These are phyloP conservation scores for Stereocaulon alpinum DNA, from an alignment of 495 filamentous ascomycete species.

Conservation along the genomic window DNA sequence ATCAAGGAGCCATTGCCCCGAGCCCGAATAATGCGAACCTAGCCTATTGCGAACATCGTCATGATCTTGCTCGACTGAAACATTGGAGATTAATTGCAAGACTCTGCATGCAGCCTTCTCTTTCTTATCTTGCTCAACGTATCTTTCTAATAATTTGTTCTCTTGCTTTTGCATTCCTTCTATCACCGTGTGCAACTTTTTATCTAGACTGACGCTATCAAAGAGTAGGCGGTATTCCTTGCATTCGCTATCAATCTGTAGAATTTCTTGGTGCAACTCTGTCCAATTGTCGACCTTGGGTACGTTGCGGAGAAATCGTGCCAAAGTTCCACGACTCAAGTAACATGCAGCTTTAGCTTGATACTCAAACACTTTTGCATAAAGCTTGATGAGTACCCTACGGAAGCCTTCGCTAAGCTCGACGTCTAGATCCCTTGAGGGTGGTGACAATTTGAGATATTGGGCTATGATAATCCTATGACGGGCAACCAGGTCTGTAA, in stretches of 20 bases:
- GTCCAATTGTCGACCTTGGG: not conserved
- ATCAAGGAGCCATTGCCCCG: not conserved
- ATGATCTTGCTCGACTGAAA: constrained; percentile 4
- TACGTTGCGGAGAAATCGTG: not conserved
- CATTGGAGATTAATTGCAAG: not conserved
- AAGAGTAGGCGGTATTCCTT: not conserved
- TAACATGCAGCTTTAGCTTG: constrained; percentile 1
- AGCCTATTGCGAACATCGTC: not conserved
- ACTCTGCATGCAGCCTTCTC: not conserved
- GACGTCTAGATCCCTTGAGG: not conserved
- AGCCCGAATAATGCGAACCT: not conserved
- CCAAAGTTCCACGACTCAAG: not conserved
- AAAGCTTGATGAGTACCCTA: not conserved
- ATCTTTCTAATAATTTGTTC: not conserved
- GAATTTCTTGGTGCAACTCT: not conserved
- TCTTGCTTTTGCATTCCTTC: not conserved
- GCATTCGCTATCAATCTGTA: not conserved
- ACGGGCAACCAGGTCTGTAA: not conserved
- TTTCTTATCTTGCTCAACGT: not conserved
- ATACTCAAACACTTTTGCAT: not conserved
- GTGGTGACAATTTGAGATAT: not conserved
- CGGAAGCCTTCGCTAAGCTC: not conserved
- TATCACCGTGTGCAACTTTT: not conserved
- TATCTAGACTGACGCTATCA: not conserved
- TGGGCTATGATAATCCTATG: not conserved